A percentile compares a stretch with the other conserved stretches of the same genome.
These are phyloP conservation scores for Kodamaea ohmeri DNA, from an alignment of 1,139 yeast genomes.

Conservation along the genomic window DNA sequence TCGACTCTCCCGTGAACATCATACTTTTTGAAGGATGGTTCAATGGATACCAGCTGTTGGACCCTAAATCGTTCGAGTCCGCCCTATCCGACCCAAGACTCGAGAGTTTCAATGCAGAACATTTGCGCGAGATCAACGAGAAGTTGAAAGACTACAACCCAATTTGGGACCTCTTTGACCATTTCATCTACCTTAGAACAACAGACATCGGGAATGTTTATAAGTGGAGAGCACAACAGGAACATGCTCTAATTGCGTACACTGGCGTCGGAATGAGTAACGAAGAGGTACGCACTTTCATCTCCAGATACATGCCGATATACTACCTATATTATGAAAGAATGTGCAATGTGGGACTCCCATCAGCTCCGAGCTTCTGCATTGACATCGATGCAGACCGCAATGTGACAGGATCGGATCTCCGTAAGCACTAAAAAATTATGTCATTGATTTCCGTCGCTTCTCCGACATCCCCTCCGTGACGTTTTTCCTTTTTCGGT, in stretches of 20 bases:
- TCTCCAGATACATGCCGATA: slow-evolving; percentile 84
- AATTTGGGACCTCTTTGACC: slow-evolving; percentile 60
- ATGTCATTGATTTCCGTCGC: not conserved
- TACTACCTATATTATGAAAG: slow-evolving; percentile 65
- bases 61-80: slow-evolving; percentile 19
- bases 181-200: slow-evolving; percentile 64
- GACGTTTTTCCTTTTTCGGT: too few species aligned
- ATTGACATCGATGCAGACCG: slow-evolving; percentile 1
- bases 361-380: slow-evolving; percentile 2
- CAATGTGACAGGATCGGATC: slow-evolving; percentile 1
- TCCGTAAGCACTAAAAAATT: not conserved
- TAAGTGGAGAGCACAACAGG: slow-evolving; percentile 84
- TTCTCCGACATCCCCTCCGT: too few species aligned
- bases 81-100: slow-evolving; percentile 22
- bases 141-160: slow-evolving; percentile 47
- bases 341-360: slow-evolving; percentile 23
- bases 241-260: slow-evolving; percentile 54
- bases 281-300: slow-evolving; percentile 59
- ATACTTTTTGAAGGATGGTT: slow-evolving; percentile 94
- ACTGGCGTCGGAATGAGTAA: slow-evolving; percentile 81
- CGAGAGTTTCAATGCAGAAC: slow-evolving; percentile 24
- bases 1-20: slow-evolving; percentile 50
- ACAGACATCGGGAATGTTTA: slow-evolving; percentile 60
- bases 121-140: slow-evolving; percentile 46
- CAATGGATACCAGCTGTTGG: slow-evolving; percentile 62